Conservation (phyloP, 306 rosid genomes). For the Gastrolobium bilobum region DNA sequence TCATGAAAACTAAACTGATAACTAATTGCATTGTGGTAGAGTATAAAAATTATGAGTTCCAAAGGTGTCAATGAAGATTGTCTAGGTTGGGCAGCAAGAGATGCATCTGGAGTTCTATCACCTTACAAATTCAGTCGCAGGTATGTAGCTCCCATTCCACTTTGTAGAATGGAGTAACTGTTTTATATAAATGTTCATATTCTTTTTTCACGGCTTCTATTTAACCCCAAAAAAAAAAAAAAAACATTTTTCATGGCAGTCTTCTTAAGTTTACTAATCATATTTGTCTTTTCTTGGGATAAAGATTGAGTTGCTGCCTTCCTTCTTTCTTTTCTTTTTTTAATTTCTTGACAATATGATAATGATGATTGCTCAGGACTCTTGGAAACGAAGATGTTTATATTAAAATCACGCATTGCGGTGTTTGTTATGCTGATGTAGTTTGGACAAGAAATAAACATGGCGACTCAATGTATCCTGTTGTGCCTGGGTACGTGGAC, state of each 20-base stretch:
- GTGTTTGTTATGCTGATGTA: constrained; percentile 77
- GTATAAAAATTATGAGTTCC: constrained; percentile 51
- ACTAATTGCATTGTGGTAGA: constrained; percentile 18
- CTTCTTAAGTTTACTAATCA: too few relatives aligned
- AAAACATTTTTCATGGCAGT: too few relatives aligned
- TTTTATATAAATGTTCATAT: not conserved
- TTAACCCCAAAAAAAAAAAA: too few relatives aligned
- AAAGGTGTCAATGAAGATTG: constrained; percentile 49
- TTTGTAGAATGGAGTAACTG: not conserved
- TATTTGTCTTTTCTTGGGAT: not conserved
- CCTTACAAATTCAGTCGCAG: constrained; percentile 70
- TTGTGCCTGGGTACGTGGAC: constrained; percentile 67
- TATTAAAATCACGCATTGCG: constrained; percentile 70
- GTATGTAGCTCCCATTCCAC: constrained; percentile 41
- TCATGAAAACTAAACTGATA: constrained; percentile 2
- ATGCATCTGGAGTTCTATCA: constrained; percentile 62
- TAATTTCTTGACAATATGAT: constrained; percentile 27
- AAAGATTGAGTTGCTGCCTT: not conserved
- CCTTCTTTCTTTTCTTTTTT: not conserved
- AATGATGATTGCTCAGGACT: constrained; percentile 53
- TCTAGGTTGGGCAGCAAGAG: constrained; percentile 73
- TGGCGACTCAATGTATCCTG: constrained; percentile 66
- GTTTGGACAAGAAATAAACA: constrained; percentile 60
- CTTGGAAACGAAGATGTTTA: constrained; percentile 66
- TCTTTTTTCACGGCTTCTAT: not conserved